Conservation (phyloP, 2,329 filamentous ascomycete genomes). For the Xylaria sp. region DNA sequence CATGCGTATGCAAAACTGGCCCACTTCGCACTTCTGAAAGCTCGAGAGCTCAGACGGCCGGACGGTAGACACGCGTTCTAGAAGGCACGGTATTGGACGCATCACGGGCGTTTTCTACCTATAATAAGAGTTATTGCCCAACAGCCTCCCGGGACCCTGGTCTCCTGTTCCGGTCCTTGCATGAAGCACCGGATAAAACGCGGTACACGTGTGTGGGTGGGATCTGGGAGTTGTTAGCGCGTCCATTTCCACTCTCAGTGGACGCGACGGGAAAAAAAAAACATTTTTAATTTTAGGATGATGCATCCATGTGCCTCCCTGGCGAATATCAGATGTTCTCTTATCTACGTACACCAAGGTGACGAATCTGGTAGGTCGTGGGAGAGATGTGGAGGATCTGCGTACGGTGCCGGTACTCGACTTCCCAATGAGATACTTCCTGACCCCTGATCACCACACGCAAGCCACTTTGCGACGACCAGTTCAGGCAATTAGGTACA, state of each 20-base stretch:
- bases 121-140: not conserved
- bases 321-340: not conserved
- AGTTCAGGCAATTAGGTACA: not conserved
- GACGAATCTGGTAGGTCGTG: not conserved
- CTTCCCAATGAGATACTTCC: conserved; percentile 1
- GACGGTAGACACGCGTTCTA: not conserved
- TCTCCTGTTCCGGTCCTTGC: conserved; percentile 7
- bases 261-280: not conserved
- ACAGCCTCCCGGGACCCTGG: not conserved
- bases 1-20: not conserved
- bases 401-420: too few relatives aligned
- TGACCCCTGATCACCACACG: not conserved
- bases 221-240: conserved; percentile 5
- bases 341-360: not conserved
- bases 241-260: not conserved
- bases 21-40: conserved; percentile 3
- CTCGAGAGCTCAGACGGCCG: not conserved
- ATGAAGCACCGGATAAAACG: conserved; percentile 4
- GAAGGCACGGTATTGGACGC: not conserved
- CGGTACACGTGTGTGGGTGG: conserved; percentile 8
- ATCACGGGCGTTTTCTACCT: conserved; percentile 8
- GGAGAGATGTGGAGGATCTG: not conserved
- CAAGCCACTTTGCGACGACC: not conserved
- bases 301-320: not conserved
- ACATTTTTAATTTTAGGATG: not conserved